phyloP scores from a whole-genome alignment of 768 basidiomycete species.

The Rhizopogon vinicolor region DNA sequence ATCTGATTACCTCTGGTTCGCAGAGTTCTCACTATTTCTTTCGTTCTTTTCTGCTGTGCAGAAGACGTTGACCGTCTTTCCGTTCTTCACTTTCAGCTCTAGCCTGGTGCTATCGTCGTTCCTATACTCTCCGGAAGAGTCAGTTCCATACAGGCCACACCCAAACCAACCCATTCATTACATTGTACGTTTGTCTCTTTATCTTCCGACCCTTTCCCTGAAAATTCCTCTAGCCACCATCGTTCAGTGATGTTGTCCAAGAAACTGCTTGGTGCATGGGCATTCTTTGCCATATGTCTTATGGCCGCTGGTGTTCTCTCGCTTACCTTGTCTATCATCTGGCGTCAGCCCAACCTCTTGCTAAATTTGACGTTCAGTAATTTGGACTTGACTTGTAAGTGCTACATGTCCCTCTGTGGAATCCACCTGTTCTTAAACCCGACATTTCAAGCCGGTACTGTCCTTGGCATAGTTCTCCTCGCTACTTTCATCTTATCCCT shows the following conservation, averaged over 20 bases:
- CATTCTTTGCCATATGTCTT: conserved; percentile 63
- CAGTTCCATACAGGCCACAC: conserved; percentile 11
- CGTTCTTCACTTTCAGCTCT: conserved; percentile 30
- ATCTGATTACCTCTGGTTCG: background rate
- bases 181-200: background rate
- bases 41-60: conserved; percentile 35
- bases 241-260: conserved; percentile 60
- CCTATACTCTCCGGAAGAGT: conserved; percentile 52
- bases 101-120: conserved; percentile 34
- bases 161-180: conserved; percentile 7
- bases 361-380: conserved; percentile 66
- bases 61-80: conserved; percentile 69
- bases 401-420: background rate
- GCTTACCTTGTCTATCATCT: conserved; percentile 65
- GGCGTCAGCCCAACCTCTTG: conserved; percentile 64
- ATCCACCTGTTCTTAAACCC: background rate
- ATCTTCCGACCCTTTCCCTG: background rate
- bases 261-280: conserved; percentile 67
- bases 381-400: conserved; percentile 56
- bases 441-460: conserved; percentile 52
- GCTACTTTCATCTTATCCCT: conserved; percentile 70
- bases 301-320: conserved; percentile 65
- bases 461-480: conserved; percentile 63
- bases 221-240: conserved; percentile 1
- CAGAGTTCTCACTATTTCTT: background rate